Conservation (phyloP, 108 stramenopile species). For the Nannochloropsis gaditana region DNA sequence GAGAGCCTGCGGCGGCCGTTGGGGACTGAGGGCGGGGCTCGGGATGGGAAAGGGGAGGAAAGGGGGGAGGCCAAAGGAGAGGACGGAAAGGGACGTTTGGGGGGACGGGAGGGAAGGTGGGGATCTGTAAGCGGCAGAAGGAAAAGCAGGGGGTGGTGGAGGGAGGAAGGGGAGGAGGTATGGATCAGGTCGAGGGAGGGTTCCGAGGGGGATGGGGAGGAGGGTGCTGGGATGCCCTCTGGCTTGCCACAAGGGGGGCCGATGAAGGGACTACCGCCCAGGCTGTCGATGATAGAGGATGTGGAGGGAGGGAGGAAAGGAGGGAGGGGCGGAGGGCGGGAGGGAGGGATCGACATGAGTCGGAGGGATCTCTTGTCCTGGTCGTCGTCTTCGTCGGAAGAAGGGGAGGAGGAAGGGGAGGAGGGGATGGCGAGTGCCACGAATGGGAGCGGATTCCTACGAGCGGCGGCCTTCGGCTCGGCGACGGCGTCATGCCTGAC, state of each 20-base stretch:
- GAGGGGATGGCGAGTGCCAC: not conserved
- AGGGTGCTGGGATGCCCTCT: no score
- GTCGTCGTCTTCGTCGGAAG: not conserved
- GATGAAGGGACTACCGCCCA: no score
- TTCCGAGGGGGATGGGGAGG: no score
- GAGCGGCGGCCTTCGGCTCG: not conserved
- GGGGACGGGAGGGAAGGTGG: not conserved
- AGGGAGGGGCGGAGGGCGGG: not conserved
- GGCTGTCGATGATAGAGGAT: not conserved
- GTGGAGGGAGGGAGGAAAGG: not conserved
- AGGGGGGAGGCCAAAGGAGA: not conserved
- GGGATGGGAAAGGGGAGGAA: not conserved
- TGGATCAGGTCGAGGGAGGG: no score
- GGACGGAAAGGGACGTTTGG: not conserved
- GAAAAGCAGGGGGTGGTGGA: not conserved
- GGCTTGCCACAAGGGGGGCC: no score
- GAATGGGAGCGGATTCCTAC: not conserved
- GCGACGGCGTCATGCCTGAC: not conserved
- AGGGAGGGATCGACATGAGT: not conserved
- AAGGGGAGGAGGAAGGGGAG: slow-evolving; percentile 15
- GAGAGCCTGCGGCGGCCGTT: not conserved
- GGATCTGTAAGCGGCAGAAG: not conserved
- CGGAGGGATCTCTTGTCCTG: not conserved
- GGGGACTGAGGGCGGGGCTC: not conserved
- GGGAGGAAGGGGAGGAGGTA: not conserved